A percentile compares a stretch with the other conserved stretches of the same genome.
phyloP scores from a whole-genome alignment of 495 filamentous ascomycete species.

The Lasiosphaeria ovina region DNA sequence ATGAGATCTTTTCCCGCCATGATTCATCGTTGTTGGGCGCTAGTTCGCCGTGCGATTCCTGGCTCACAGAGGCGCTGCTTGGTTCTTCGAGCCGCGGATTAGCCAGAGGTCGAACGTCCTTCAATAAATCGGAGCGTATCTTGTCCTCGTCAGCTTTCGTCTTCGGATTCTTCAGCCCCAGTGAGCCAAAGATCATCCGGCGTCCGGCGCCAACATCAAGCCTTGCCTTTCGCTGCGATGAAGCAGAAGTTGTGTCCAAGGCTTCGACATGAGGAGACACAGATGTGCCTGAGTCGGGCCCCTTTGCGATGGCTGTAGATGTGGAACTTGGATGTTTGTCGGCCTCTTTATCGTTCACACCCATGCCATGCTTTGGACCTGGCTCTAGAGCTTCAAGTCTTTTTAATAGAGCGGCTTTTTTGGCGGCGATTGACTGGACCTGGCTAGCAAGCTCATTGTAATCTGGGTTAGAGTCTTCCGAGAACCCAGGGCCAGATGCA shows the following conservation, averaged over 20 bases:
- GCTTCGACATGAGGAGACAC: background rate
- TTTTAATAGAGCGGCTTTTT: conserved; percentile 24
- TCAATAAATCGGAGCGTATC: conserved; percentile 56
- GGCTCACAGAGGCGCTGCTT: background rate
- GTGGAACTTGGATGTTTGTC: background rate
- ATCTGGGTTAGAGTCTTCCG: background rate
- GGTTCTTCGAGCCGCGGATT: conserved; percentile 22
- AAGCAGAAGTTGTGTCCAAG: background rate
- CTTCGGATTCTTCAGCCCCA: conserved; percentile 67
- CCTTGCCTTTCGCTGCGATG: conserved; percentile 22
- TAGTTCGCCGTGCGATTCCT: conserved; percentile 1
- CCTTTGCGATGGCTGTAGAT: background rate
- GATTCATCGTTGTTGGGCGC: conserved; percentile 40
- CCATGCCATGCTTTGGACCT: background rate
- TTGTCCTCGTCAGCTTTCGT: conserved; percentile 65
- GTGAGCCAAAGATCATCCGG: conserved; percentile 67
- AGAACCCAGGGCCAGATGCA: background rate
- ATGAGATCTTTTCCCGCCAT: conserved; percentile 74
- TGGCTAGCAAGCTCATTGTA: background rate
- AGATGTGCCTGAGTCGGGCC: background rate
- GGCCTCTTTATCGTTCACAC: background rate
- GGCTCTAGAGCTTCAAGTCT: background rate
- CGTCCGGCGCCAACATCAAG: conserved; percentile 65
- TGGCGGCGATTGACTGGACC: conserved; percentile 17
- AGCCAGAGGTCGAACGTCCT: conserved; percentile 31